Evolutionary conservation across 306 rosid species (phyloP), one percentile per base, ranked within the genome.

Genomic region (Cucurbita maxima): DNA sequence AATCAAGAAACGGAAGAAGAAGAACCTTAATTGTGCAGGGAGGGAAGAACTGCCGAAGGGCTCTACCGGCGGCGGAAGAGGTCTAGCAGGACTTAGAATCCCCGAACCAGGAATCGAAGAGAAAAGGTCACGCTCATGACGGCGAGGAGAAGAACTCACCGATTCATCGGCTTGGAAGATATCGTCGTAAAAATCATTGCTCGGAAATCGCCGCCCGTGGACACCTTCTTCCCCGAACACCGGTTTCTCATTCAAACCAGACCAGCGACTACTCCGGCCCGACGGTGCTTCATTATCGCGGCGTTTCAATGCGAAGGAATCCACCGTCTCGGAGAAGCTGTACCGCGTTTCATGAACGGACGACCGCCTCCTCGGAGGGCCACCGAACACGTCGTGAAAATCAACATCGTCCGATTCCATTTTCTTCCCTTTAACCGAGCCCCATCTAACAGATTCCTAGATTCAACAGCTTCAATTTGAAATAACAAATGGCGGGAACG

Each of bases 331-430:
- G 30, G 64, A 58, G 79, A 68, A 58, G 77, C 86, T 77, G 56
- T 48, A 19, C 70, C 84, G 75, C 76, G 38, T 43, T 20, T 88
- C 96, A 30, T 72, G 82, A 48, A 59, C 11, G 5, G 96, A 89
- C 5, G 88, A 83, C 57, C 91, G 79, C 76, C 88, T 80, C 74
- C 89, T 82, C 4, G 97, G 99, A 3, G 99, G 99, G 0, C 99
- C 99, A 0, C 99, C 96, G 19, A 91, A 95, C 57, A 95, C 97
- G 51, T 89, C 99, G 58, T 80, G 68, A 54, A 95, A 95, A 81
- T 95, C 99, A 19, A 88, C 80, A 22, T 88, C 97, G 5, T 44
- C 72, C 4, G 87, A 82, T 75, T 93, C 90, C 98, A 90, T 90
- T 64, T 20, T n/a, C 5, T 9, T 4, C 56, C 69, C 69, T 50